Percentiles rank a stretch among this genome's conserved stretches.
phyloP scores from a whole-genome alignment of 495 filamentous ascomycete genomes.

The Geopyxis carbonaria region DNA sequence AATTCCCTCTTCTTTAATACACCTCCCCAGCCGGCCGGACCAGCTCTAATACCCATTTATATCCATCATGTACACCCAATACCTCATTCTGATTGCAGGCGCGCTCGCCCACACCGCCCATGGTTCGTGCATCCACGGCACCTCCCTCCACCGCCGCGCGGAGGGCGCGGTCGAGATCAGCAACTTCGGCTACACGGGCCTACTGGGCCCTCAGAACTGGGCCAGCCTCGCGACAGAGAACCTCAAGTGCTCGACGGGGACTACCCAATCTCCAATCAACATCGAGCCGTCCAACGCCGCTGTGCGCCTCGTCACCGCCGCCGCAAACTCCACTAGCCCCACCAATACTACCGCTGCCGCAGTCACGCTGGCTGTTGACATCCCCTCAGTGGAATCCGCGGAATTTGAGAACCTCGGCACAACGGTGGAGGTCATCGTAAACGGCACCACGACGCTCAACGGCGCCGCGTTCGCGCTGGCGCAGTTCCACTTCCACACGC shows the following conservation, averaged over 20 bases:
- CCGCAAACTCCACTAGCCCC: slow-evolving; percentile 10
- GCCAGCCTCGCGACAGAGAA: slow-evolving; percentile 21
- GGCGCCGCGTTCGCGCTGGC: slow-evolving; percentile 35
- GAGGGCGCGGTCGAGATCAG: slow-evolving; percentile 20
- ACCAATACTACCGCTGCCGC: slow-evolving; percentile 10
- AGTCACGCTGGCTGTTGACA: slow-evolving; percentile 9
- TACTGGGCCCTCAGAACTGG: slow-evolving; percentile 23
- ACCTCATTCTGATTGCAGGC: too few species aligned
- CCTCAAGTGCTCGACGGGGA: slow-evolving; percentile 16
- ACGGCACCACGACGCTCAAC: slow-evolving; percentile 29
- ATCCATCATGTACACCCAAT: too few species aligned
- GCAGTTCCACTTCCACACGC: slow-evolving; percentile 58
- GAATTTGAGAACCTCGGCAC: slow-evolving; percentile 27
- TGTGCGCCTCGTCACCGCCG: too few species aligned
- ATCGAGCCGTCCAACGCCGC: slow-evolving; percentile 14
- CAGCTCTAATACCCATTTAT: too few species aligned
- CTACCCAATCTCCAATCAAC: slow-evolving; percentile 24
- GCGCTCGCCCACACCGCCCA: slow-evolving; percentile 8
- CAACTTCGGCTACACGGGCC: slow-evolving; percentile 24
- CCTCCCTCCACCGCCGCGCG: slow-evolving; percentile 14
- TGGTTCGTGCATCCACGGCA: slow-evolving; percentile 20
- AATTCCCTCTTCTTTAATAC: too few species aligned
- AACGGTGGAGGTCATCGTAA: slow-evolving; percentile 25
- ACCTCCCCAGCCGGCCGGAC: too few species aligned
- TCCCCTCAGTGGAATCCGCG: slow-evolving; percentile 17